Percentiles rank a stretch among this genome's conserved stretches.
These are phyloP conservation scores for Zalaria obscura DNA, from an alignment of 2,329 filamentous ascomycete species.

Conservation along the genomic window DNA sequence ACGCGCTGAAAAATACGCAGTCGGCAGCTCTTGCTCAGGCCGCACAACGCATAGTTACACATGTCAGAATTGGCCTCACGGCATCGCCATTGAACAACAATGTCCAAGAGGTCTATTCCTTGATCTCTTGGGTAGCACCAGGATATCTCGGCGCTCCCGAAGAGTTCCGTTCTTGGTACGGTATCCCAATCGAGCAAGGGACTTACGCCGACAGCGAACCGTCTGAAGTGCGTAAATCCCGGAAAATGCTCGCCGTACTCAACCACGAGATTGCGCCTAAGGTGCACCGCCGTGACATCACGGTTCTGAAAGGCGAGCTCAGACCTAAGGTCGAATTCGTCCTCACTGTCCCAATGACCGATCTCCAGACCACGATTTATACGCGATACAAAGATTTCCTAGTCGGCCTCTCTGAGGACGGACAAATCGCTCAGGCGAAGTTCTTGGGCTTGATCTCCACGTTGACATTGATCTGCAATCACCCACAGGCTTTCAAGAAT, in stretches of 20 bases:
- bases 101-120: constrained; percentile 68
- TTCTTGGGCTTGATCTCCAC: constrained; percentile 42
- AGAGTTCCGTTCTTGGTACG: constrained; percentile 60
- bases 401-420: constrained; percentile 15
- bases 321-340: constrained; percentile 72
- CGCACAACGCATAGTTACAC: constrained; percentile 48
- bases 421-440: constrained; percentile 24
- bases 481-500: constrained; percentile 38
- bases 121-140: constrained; percentile 78
- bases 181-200: constrained; percentile 58
- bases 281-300: constrained; percentile 60
- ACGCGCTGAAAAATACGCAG: constrained; percentile 55
- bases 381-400: constrained; percentile 29
- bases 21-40: constrained; percentile 36
- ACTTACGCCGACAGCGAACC: constrained; percentile 49
- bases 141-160: constrained; percentile 54
- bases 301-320: constrained; percentile 50
- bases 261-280: constrained; percentile 63
- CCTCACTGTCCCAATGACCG: constrained; percentile 56
- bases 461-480: constrained; percentile 42
- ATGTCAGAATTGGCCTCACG: constrained; percentile 66
- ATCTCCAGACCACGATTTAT: constrained; percentile 52
- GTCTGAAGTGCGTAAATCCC: constrained; percentile 41
- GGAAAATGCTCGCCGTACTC: constrained; percentile 56
- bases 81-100: constrained; percentile 80